Evolutionary conservation across 306 rosid genomes (phyloP), one percentile per base, ranked within the genome.

Genomic region (Luffa acutangula): DNA sequence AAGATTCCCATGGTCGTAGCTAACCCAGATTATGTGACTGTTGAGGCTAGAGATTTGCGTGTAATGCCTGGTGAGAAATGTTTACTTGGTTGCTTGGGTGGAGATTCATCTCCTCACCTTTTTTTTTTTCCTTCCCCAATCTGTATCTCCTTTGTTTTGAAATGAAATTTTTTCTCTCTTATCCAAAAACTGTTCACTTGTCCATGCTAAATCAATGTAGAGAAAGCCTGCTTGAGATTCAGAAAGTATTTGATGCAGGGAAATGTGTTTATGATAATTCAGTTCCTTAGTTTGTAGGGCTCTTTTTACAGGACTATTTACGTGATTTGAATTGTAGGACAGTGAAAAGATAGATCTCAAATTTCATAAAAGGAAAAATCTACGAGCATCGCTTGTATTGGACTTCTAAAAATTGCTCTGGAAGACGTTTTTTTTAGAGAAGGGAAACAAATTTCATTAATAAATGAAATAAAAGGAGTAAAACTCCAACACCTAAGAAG

Each of bases 1-100:
- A 84, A 53, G 76, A 92, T 95, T 75, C 97, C 98, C 17, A 92
- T 95, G 98, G 98, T 95, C 81, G 98, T 95, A 34, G 98, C 98
- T 57, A 95, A 95, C 89, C 97, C 98, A 13, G 98, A 95, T 89
- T 95, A 79, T 79, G 97, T 92, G 82, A 95, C 97, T 70, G 97
- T 95, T 43, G 98, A 92, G 88, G 97, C 93, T 58, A 89, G 93
- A 82, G 88, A 87, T 42, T 87, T 92, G 87, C 90, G 90, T 78
- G 92, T 92, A 85, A 95, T 95, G 98, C 97, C 98, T 2, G 98
- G 98, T 95, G 82, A 89, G 66, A 46, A 18, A 72, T 20, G 14
- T 57, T n/a, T 9, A 46, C 11, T 73, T 4, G 4, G 34, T 6
- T 80, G 25, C 43, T 77, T 17, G 31, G 71, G 9, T 33, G 70